Evolutionary conservation across 1,284 basidiomycete genomes (phyloP).

Genomic region (Moesziomyces parantarcticus): DNA sequence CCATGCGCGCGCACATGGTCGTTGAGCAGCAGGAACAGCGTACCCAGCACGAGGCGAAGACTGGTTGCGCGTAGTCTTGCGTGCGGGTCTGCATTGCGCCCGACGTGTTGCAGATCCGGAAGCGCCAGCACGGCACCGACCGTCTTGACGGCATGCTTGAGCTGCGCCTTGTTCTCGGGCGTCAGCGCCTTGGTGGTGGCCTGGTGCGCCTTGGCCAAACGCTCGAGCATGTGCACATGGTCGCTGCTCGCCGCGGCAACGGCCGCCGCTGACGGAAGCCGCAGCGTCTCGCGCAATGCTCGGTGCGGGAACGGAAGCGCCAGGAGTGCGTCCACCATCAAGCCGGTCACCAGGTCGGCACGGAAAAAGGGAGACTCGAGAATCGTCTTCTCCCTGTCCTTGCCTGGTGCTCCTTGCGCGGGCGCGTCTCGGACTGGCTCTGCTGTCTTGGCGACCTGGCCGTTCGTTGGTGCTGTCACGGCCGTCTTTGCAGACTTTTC

Average conservation of each 20-base stretch:
- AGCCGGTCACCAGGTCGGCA: constrained; percentile 36
- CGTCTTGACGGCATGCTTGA: constrained; percentile 18
- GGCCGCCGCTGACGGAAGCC: constrained; percentile 15
- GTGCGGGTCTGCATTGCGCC: constrained; percentile 2
- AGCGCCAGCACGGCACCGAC: constrained; percentile 39
- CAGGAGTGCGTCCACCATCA: constrained; percentile 42
- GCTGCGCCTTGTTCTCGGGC: constrained; percentile 24
- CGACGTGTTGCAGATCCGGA: constrained; percentile 18
- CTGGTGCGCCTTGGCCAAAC: constrained; percentile 22
- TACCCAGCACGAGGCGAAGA: constrained; percentile 30
- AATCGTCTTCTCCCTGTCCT: constrained; percentile 36
- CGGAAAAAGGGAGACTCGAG: constrained; percentile 50
- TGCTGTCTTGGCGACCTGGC: background rate
- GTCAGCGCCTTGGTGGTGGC: constrained; percentile 16
- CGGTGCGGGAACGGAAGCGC: constrained; percentile 36
- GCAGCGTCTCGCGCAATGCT: constrained; percentile 31
- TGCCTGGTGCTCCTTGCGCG: background rate
- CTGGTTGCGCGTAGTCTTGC: constrained; percentile 15
- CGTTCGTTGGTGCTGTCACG: background rate
- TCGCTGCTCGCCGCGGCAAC: constrained; percentile 21
- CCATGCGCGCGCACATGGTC: constrained; percentile 29
- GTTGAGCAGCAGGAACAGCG: constrained; percentile 17
- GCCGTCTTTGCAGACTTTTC: background rate
- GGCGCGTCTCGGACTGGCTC: background rate
- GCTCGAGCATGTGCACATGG: constrained; percentile 24